Conservation (phyloP, 2,329 filamentous ascomycete species). For the Alternaria ethzedia region DNA sequence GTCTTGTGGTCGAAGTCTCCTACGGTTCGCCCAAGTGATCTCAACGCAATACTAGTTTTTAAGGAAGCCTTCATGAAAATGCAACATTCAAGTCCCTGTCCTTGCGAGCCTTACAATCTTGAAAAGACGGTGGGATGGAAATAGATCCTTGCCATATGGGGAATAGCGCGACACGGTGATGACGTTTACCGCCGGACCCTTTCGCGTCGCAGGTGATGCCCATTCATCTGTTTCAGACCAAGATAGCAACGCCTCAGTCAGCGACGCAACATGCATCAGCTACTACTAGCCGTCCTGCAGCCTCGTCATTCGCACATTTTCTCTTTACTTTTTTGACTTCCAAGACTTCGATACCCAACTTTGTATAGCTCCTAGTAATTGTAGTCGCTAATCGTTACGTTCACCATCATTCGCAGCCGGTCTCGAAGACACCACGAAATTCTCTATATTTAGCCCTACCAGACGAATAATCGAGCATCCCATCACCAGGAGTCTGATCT, state of each 20-base stretch:
- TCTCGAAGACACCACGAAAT: not conserved
- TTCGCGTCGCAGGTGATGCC: conserved; percentile 3
- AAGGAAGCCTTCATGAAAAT: not conserved
- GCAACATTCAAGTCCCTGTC: not conserved
- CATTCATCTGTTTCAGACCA: conserved; percentile 9
- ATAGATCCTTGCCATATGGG: not conserved
- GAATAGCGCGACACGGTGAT: not conserved
- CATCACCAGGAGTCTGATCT: too few species aligned
- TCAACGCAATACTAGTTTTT: not conserved
- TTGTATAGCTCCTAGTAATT: not conserved
- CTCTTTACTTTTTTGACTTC: not conserved
- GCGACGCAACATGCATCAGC: conserved; percentile 16
- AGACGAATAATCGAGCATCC: not conserved
- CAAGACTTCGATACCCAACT: not conserved
- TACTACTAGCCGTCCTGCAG: conserved; percentile 2
- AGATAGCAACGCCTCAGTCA: conserved; percentile 11
- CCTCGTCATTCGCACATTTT: not conserved
- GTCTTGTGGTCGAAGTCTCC: not conserved
- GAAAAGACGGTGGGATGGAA: not conserved
- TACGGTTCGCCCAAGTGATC: not conserved
- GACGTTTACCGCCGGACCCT: not conserved
- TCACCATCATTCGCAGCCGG: not conserved
- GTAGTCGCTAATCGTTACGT: conserved; percentile 9
- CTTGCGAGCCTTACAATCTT: not conserved
- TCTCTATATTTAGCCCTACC: not conserved